Conservation (phyloP, 805 yeast species). For the Zygoascus flipseniorum region DNA sequence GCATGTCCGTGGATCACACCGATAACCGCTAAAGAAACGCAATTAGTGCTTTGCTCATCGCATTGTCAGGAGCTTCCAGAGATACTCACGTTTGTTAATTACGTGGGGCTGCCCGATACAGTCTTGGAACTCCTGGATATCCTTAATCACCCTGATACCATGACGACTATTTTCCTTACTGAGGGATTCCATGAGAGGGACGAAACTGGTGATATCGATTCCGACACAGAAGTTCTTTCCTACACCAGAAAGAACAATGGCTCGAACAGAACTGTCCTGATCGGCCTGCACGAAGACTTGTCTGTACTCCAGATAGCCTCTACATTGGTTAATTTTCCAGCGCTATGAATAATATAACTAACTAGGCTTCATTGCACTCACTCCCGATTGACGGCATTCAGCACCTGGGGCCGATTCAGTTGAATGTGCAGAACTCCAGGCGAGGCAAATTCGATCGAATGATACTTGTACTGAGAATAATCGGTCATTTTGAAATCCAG, state of each 20-base stretch:
- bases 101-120: constrained; percentile 32
- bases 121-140: constrained; percentile 51
- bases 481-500: constrained; percentile 4
- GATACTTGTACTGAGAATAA: constrained; percentile 15
- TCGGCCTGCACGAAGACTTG: constrained; percentile 40
- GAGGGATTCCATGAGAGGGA: constrained; percentile 10
- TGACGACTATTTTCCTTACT: constrained; percentile 23
- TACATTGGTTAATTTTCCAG: constrained; percentile 2
- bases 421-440: constrained; percentile 48
- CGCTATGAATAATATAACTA: neutral
- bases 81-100: constrained; percentile 24
- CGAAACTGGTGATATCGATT: constrained; percentile 40
- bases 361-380: constrained; percentile 4
- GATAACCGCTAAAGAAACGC: constrained; percentile 40
- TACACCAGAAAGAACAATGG: constrained; percentile 47
- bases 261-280: constrained; percentile 37
- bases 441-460: constrained; percentile 33
- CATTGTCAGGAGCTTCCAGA: neutral
- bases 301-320: constrained; percentile 51
- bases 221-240: constrained; percentile 60
- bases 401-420: constrained; percentile 49
- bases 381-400: constrained; percentile 49
- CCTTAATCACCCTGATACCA: constrained; percentile 27
- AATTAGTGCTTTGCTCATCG: neutral
- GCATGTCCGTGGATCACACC: constrained; percentile 56